Base-by-base conservation (phyloP, 768 basidiomycete genomes). In the Phanerodontia chrysosporium region DNA sequence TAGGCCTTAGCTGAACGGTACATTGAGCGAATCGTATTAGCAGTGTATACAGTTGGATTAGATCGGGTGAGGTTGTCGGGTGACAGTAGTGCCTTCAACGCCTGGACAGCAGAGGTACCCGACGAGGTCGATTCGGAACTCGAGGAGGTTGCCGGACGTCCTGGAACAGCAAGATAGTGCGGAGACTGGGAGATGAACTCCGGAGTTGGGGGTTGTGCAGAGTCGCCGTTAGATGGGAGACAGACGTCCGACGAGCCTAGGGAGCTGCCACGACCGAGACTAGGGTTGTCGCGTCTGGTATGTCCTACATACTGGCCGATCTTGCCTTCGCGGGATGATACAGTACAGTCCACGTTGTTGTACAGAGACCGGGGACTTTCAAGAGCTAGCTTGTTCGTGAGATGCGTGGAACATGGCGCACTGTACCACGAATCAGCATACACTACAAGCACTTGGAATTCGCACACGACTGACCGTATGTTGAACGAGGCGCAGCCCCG, bases 11-110 rank as follows among this genome's bases (percentile, higher is more conserved):
- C 45, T 0, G 60, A 56, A 21, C 46, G 42, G 45, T 80, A 83
- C 30, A 81, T 70, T 22, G 69, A 70, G 61, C 72, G 73, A 39
- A 83, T 60, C 12, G 62, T 66, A 56, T 73, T 69, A 1, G 74
- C 65, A 44, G 75, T 71, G 49, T 66, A 65, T 45, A 61, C 65
- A 32, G 63, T 42, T 5, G 67, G 7, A 51, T 29, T 30, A 2
- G 49, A n/a, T 7, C 49, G 4, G 56, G 18, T 24, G 66, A 60
- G 21, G 18, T 27, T 55, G 22, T 42, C 44, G 36, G 36, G 18
- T 36, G 56, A 46, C 14, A 61, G 51, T 24, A 53, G 35, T 10
- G 49, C 32, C 55, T 58, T 57, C 42, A 61, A 39, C 13, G 45
- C n/a, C 18, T 55, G 48, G 49, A 64, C 58, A 45, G 61, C 57